Base-by-base conservation (phyloP, 2,329 filamentous ascomycete species). In the Gremmenia infestans region DNA sequence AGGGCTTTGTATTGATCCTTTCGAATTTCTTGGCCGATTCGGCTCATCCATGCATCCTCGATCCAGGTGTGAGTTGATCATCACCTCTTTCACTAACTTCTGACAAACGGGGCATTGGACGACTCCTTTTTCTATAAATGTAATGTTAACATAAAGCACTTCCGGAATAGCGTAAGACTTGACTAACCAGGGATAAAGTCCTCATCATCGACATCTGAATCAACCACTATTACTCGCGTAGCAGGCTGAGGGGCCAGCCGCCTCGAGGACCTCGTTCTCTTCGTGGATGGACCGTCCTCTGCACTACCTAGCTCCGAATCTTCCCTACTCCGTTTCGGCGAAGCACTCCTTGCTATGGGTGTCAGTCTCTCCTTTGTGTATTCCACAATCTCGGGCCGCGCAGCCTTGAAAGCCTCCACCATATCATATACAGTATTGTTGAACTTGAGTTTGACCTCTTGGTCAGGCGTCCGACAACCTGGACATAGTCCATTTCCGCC, bases 381-480 rank as follows among this genome's bases (percentile, higher is more conserved):
- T 1, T 79, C 75, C 25, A 97, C 71, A 3, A 88, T 77, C 19
- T 74, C 74, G 3, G 80, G 71, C 54, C 93, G 79, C 4, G 85
- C 83, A 52, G 77, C 80, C 61, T 82, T 76, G 63, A 97, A 99
- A 0, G 85, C 82, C 40, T 90, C 85, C 8, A 96, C 89, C 1
- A 93, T 79, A 68, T 97, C 92, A 67, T 94, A 85, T 61, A 97
- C 77, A 0, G 87, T 85, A 81, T 87, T 89, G 70, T 97, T 97
- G 48, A 87, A 86, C 56, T 91, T 81, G 63, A 99, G 70, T 70
- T 90, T 94, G 58, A 90, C 81, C 69, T 93, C 91, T 70, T 97
- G 91, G 63, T 96, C 90, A 0, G 77, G 72, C 5, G 82, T 76
- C 51, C 91, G 85, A 72, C 94, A 99, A 1, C 90, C 78, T 0